phyloP scores from a whole-genome alignment of 2,329 filamentous ascomycete species.

The Cladosporium sp. region DNA sequence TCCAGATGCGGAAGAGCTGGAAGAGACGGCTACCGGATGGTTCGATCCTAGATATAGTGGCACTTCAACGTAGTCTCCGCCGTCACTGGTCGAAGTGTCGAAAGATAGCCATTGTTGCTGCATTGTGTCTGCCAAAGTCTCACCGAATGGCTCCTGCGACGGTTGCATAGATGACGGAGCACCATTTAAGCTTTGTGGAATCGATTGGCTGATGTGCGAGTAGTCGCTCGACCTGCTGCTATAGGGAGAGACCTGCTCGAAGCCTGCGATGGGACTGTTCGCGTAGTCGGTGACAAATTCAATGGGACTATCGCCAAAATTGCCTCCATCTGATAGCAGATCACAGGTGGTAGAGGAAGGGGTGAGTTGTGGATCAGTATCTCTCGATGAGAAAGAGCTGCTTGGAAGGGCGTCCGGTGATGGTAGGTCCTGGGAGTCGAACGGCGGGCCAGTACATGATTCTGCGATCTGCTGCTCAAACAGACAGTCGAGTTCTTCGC shows the following conservation, averaged over 20 bases:
- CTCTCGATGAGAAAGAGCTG: background rate
- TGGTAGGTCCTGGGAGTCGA: background rate
- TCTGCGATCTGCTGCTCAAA: background rate
- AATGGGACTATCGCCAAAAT: background rate
- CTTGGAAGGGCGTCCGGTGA: background rate
- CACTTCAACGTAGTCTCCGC: no score
- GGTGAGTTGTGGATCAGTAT: background rate
- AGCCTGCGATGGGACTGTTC: background rate
- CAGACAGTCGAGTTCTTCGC: background rate
- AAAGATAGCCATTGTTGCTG: slow-evolving; percentile 3
- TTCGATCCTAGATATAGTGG: no score
- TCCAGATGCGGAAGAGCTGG: no score
- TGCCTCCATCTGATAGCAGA: background rate
- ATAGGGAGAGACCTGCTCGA: slow-evolving; percentile 1
- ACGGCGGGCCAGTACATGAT: background rate
- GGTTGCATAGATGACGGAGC: background rate
- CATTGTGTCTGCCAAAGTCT: background rate
- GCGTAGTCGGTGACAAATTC: slow-evolving; percentile 3
- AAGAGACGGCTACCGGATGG: no score
- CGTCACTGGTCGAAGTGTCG: background rate
- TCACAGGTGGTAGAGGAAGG: background rate
- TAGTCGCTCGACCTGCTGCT: slow-evolving; percentile 4
- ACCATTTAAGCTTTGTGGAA: background rate
- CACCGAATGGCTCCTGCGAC: background rate
- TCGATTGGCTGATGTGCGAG: background rate